phyloP scores from a whole-genome alignment of 352 stramenopile genomes.

The Globisporangium abappressorium region DNA sequence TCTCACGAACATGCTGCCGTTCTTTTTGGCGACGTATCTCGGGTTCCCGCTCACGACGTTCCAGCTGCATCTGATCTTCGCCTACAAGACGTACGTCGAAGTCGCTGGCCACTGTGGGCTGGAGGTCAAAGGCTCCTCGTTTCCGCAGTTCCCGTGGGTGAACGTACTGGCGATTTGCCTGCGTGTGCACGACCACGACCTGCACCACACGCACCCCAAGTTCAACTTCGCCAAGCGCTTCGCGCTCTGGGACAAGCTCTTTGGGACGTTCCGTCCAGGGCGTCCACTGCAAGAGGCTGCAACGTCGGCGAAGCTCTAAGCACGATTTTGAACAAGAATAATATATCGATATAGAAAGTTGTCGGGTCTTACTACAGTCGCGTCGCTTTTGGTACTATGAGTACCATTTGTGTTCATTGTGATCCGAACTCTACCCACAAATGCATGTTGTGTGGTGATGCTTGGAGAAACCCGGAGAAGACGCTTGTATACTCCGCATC shows the following conservation, averaged over 20 bases:
- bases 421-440: not conserved
- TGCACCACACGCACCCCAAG: conserved; percentile 79
- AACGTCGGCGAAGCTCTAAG: not conserved
- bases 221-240: conserved; percentile 91
- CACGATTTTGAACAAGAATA: not conserved
- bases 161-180: conserved; percentile 56
- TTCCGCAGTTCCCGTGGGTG: conserved; percentile 79
- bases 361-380: not conserved
- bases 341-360: not conserved
- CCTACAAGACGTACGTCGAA: conserved; percentile 90
- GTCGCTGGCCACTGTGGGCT: conserved; percentile 80
- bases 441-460: not conserved
- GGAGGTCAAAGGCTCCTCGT: conserved; percentile 82
- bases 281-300: not conserved
- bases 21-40: conserved; percentile 45
- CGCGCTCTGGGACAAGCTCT: conserved; percentile 83
- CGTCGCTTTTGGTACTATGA: not conserved
- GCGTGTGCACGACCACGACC: conserved; percentile 78
- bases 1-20: conserved; percentile 78
- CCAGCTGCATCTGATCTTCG: conserved; percentile 78
- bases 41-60: conserved; percentile 41
- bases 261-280: conserved; percentile 64
- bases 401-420: not conserved
- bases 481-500: no score
- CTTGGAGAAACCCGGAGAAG: no score